Percentiles rank a stretch among this genome's conserved stretches.
phyloP scores from a whole-genome alignment of 257 asterid species.

The Gentiana straminea region DNA sequence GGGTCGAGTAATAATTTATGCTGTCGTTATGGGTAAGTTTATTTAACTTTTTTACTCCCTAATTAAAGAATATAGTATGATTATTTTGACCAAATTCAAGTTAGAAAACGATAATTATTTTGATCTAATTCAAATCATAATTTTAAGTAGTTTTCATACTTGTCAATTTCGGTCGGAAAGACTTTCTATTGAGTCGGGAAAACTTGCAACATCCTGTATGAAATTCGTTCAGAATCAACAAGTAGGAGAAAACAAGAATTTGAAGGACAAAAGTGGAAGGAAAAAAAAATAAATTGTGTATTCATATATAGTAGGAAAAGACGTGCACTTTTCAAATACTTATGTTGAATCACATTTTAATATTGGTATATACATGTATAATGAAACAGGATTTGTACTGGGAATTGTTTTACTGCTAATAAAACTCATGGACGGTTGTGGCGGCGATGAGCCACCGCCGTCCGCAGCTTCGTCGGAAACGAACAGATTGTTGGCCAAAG shows the following conservation, averaged over 20 bases:
- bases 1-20: conserved; percentile 9
- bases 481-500: conserved; percentile 27
- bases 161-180: conserved; percentile 1
- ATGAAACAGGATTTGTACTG: conserved; percentile 6
- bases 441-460: neutral
- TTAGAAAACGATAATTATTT: too few species aligned
- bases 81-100: too few species aligned
- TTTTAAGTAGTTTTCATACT: neutral
- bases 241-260: neutral
- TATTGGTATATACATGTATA: neutral
- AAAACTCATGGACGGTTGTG: conserved; percentile 25
- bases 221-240: neutral
- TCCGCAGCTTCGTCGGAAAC: conserved; percentile 15
- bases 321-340: too few species aligned
- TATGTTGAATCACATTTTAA: neutral
- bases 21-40: conserved; percentile 19
- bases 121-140: too few species aligned
- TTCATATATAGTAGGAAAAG: too few species aligned
- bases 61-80: neutral
- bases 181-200: neutral
- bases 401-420: conserved; percentile 30
- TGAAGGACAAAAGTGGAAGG: too few species aligned
- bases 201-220: neutral
- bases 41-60: neutral
- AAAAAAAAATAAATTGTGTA: too few species aligned